phyloP scores from a whole-genome alignment of 1,284 basidiomycete species.

The Ustilago crameri region DNA sequence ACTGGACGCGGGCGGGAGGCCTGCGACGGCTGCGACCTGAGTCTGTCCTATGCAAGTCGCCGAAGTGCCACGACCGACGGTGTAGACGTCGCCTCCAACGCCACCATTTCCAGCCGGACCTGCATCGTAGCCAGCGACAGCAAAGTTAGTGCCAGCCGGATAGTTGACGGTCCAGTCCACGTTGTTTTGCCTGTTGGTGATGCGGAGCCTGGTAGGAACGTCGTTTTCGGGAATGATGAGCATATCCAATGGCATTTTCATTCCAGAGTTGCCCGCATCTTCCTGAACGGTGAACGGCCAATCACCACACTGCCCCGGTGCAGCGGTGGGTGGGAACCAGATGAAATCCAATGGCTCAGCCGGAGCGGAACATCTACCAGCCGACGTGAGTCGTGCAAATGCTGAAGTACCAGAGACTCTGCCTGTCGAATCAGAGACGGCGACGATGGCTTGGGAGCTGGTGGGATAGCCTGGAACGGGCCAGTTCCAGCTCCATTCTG shows the following conservation, averaged over 20 bases:
- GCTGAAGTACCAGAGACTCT: constrained; percentile 25
- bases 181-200: constrained; percentile 12
- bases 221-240: constrained; percentile 43
- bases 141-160: constrained; percentile 38
- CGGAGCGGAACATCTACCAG: constrained; percentile 31
- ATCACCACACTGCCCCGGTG: constrained; percentile 38
- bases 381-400: constrained; percentile 14
- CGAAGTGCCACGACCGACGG: constrained; percentile 22
- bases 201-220: constrained; percentile 24
- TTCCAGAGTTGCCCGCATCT: constrained; percentile 36
- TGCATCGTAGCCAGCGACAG: constrained; percentile 34
- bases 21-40: constrained; percentile 21
- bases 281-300: constrained; percentile 45
- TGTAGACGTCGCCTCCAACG: constrained; percentile 35
- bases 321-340: constrained; percentile 30
- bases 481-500: constrained; percentile 37
- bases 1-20: constrained; percentile 28
- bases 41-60: constrained; percentile 12
- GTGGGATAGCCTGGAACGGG: constrained; percentile 30
- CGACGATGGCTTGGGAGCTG: constrained; percentile 31
- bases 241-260: constrained; percentile 41
- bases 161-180: constrained; percentile 50
- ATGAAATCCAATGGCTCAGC: constrained; percentile 46
- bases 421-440: constrained; percentile 44
- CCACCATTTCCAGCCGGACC: constrained; percentile 39